Evolutionary conservation across 371 early-diverging fungal species (phyloP).

Genomic region (Mucor racemosus): DNA sequence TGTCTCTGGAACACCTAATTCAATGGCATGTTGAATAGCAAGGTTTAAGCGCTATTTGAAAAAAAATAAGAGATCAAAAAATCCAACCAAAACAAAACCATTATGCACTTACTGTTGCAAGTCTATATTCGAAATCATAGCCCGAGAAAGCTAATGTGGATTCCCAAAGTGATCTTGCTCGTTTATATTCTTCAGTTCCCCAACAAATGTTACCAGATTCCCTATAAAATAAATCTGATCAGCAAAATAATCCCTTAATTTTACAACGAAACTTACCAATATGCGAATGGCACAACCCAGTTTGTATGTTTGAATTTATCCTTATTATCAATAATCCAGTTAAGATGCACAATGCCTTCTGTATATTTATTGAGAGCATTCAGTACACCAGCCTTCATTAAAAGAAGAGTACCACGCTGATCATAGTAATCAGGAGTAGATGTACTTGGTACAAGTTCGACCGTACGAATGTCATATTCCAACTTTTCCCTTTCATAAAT

Average conservation of each 20-base stretch:
- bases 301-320: slow-evolving; percentile 54
- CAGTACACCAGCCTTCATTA: slow-evolving; percentile 36
- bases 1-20: slow-evolving; percentile 46
- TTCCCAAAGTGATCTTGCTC: slow-evolving; percentile 58
- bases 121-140: slow-evolving; percentile 63
- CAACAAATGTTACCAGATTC: slow-evolving; percentile 65
- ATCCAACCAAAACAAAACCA: not conserved
- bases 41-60: slow-evolving; percentile 43
- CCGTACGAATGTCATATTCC: slow-evolving; percentile 51
- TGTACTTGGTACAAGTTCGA: slow-evolving; percentile 46
- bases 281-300: slow-evolving; percentile 67
- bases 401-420: slow-evolving; percentile 46
- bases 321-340: slow-evolving; percentile 65
- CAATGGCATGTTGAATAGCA: slow-evolving; percentile 52
- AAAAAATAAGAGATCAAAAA: not conserved
- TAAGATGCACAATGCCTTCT: slow-evolving; percentile 53
- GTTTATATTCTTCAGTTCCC: slow-evolving; percentile 51
- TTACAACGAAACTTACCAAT: slow-evolving; percentile 45
- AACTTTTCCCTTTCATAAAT: slow-evolving; percentile 55
- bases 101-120: slow-evolving; percentile 45
- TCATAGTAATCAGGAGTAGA: slow-evolving; percentile 54
- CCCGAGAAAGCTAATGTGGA: slow-evolving; percentile 48
- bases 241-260: not conserved
- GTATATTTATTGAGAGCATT: slow-evolving; percentile 38
- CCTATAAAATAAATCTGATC: slow-evolving; percentile 25